phyloP scores from a whole-genome alignment of 495 filamentous ascomycete genomes.

The Xylona heveae region DNA sequence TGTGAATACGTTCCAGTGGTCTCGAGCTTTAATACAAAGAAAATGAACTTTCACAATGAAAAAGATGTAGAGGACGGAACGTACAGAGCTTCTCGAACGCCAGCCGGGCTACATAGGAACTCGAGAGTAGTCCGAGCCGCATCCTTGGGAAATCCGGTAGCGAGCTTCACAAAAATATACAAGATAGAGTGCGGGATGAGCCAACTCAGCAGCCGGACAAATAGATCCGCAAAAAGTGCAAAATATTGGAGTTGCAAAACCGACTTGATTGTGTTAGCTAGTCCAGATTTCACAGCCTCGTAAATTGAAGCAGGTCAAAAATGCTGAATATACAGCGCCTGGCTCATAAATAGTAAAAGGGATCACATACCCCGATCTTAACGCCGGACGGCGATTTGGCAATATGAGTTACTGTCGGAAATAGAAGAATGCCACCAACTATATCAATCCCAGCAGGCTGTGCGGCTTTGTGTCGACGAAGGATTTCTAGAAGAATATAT shows the following conservation, averaged over 20 bases:
- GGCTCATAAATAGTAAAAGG: not conserved
- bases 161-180: no score
- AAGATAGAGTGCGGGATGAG: no score
- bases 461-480: constrained; percentile 19
- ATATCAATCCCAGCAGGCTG: constrained; percentile 20
- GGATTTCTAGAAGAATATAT: constrained; percentile 56
- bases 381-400: constrained; percentile 39
- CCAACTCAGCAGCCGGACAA: constrained; percentile 22
- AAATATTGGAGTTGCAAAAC: constrained; percentile 6
- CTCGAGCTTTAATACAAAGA: no score
- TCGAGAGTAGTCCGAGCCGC: constrained; percentile 35
- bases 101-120: constrained; percentile 40
- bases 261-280: no score
- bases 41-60: constrained; percentile 2
- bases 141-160: no score
- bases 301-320: no score
- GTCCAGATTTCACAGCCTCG: no score
- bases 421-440: constrained; percentile 43
- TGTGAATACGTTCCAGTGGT: no score
- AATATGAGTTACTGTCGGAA: constrained; percentile 61
- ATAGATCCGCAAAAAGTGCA: constrained; percentile 11
- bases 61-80: constrained; percentile 15
- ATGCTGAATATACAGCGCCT: no score
- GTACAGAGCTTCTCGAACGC: constrained; percentile 50
- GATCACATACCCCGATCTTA: constrained; percentile 26